These are phyloP conservation scores for Vaccinium myrtillus DNA, from an alignment of 148 eudicot species.

Conservation along the genomic window DNA sequence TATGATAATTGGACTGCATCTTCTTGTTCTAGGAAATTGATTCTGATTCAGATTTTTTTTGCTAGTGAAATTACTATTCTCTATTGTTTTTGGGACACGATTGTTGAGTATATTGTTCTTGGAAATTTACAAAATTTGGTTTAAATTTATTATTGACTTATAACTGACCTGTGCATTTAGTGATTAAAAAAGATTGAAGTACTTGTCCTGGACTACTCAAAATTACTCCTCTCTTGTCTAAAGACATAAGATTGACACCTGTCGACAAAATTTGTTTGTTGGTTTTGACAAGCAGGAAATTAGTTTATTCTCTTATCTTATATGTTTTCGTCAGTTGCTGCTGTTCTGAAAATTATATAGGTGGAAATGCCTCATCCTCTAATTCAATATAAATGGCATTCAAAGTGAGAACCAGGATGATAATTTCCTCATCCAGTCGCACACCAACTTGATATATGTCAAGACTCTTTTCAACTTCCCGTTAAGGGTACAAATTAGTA, in stretches of 20 bases:
- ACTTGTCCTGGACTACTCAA: not conserved
- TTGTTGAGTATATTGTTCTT: not conserved
- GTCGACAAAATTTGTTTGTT: not conserved
- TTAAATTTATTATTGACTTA: not conserved
- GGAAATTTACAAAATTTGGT: not conserved
- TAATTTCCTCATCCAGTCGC: not conserved
- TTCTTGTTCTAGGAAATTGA: slow-evolving; percentile 3
- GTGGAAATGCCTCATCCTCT: slow-evolving; percentile 6
- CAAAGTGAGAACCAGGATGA: not conserved
- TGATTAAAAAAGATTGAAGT: not conserved
- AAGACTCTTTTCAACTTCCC: not conserved
- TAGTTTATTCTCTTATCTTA: slow-evolving; percentile 1
- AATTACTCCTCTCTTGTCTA: not conserved
- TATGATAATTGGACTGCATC: not conserved
- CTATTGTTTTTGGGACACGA: not conserved
- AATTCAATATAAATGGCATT: not conserved
- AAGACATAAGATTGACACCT: not conserved
- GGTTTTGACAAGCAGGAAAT: slow-evolving; percentile 1
- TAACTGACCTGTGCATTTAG: not conserved
- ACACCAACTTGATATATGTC: not conserved
- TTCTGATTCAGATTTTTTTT: not conserved
- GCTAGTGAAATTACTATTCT: not conserved
- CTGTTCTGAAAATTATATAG: not conserved
- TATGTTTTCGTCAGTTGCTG: not conserved
- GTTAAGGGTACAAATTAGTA: not conserved